phyloP scores from a whole-genome alignment of 192 early-diverging fungal genomes.

The Phycomyces blakesleeanus region DNA sequence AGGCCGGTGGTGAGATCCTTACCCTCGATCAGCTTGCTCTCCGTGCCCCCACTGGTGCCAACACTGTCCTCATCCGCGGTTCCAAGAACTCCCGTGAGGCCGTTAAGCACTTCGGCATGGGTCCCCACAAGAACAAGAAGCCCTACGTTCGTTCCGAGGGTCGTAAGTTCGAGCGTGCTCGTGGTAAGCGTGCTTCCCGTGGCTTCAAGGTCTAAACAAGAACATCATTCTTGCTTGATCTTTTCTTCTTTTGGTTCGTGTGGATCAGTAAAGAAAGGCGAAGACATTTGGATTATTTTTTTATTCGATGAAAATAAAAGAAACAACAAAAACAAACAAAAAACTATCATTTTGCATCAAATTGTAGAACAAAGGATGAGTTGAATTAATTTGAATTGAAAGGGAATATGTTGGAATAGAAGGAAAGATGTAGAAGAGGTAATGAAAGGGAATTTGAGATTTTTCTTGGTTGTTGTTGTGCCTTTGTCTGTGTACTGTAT shows the following conservation, averaged over 20 bases:
- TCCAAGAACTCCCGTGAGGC: constrained; percentile 93
- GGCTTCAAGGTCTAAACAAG: constrained; percentile 90
- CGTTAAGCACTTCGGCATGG: constrained; percentile 97
- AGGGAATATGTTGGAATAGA: neutral
- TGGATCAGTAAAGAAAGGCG: no score
- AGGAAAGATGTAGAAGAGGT: neutral
- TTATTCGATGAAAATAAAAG: neutral
- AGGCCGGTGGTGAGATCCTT: constrained; percentile 96
- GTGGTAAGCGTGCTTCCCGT: constrained; percentile 98
- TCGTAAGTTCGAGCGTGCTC: constrained; percentile 98
- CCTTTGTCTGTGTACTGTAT: no score
- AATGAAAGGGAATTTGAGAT: no score
- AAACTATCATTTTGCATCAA: neutral
- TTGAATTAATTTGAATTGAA: neutral
- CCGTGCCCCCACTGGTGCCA: constrained; percentile 94
- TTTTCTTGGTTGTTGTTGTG: no score
- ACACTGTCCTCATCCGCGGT: constrained; percentile 94
- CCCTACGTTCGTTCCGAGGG: constrained; percentile 99
- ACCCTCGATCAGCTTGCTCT: constrained; percentile 99
- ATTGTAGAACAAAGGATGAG: neutral
- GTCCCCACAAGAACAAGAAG: constrained; percentile 42
- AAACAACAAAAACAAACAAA: no score
- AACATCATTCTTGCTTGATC: neutral
- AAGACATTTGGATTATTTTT: neutral
- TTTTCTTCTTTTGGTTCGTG: no score